Base-by-base conservation (phyloP, 2,329 filamentous ascomycete species). In the Monosporascus sp. region DNA sequence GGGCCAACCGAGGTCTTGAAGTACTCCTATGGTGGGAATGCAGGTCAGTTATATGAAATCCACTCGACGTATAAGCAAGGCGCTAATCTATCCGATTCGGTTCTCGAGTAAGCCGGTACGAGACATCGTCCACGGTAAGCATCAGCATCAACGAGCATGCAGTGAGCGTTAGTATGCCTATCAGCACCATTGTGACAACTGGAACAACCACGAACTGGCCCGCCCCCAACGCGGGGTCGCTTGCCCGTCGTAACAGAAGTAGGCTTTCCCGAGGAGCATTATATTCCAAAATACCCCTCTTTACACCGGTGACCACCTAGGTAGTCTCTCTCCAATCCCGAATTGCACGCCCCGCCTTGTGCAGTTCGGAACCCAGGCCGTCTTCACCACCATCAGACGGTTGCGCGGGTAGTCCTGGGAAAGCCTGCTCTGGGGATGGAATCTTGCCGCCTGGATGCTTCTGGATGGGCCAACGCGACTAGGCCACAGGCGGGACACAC, bases 1-100 rank as follows among this genome's bases (percentile, higher is more conserved):
- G 88, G 83, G 63, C 92, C 93, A 71, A 96, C 85, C 65, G 89
- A 88, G 68, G 90, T 87, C 68, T 80, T 76, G 73, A 99, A 97
- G 75, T 97, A 99, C 77, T 99, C 94, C 94, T 99, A 90, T 74
- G 76, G 73, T 73, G 72, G 74, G 72, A 72, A 78, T 77, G 73
- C 70, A 76, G 73, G 85, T 90, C 84, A 90, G 88, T 89, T 67
- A 78, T 70, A 72, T 65, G 69, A 75, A 69, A 68, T 68, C 63
- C 66, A 71, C 60, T 68, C 63, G 63, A 64, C 51, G 58, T 59
- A 54, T 60, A 57, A 56, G 62, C 54, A 61, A 61, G 60, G 59
- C 63, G 58, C 62, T 63, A 54, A 61, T 58, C 49, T 46, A 57
- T 57, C 43, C 24, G 43, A 57, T 57, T 62, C 64, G 62, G 61